Conservation (phyloP, 2,329 filamentous ascomycete species). For the Ilyonectria robusta region DNA sequence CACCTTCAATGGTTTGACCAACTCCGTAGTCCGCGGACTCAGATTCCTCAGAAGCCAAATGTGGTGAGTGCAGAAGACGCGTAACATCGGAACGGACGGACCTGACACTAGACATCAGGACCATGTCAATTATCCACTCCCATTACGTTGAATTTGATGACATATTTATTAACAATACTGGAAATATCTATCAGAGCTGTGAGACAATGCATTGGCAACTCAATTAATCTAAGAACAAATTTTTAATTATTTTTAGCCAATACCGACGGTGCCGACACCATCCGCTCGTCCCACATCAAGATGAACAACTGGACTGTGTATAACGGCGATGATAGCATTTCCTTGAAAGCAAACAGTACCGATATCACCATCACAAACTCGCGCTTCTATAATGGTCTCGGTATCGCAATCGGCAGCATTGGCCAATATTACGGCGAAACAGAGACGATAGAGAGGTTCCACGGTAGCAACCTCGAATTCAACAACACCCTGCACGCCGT, state of each 20-base stretch:
- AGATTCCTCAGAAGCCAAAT: slow-evolving; percentile 7
- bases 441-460: not conserved
- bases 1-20: not conserved
- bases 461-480: slow-evolving; percentile 4
- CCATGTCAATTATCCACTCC: slow-evolving; percentile 10
- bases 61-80: not conserved
- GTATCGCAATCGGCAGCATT: slow-evolving; percentile 9
- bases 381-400: slow-evolving; percentile 1
- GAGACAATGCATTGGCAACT: not conserved
- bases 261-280: slow-evolving; percentile 6
- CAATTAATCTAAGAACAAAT: not conserved
- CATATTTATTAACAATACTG: slow-evolving; percentile 3
- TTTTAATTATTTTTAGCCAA: not conserved
- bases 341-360: slow-evolving; percentile 5
- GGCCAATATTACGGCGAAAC: not conserved
- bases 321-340: slow-evolving; percentile 6
- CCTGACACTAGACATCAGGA: not conserved
- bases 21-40: not conserved
- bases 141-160: not conserved
- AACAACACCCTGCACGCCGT: not conserved
- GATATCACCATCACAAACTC: slow-evolving; percentile 4
- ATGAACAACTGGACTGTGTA: not conserved
- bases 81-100: not conserved
- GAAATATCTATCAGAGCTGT: not conserved
- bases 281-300: not conserved